Evolutionary conservation across 116 monocot genomes (phyloP).

Genomic region (Dioscorea cayenensis): DNA sequence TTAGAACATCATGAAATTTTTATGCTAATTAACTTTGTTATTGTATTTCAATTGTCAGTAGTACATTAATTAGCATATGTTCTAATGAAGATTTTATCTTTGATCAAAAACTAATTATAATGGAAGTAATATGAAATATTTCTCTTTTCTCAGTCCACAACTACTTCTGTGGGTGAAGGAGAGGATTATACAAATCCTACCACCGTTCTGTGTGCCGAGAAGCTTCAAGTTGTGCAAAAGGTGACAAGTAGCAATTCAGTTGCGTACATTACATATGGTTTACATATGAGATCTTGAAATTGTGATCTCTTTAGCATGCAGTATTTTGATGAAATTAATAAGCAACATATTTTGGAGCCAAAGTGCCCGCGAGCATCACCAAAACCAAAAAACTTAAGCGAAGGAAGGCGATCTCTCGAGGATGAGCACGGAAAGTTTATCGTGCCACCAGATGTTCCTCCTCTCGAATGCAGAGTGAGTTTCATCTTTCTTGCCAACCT

Average conservation of each 20-base stretch:
- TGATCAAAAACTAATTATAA: not conserved
- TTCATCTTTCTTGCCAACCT: not conserved
- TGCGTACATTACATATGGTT: not conserved
- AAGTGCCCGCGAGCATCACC: constrained; percentile 4
- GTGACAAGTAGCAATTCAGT: not conserved
- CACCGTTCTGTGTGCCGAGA: not conserved
- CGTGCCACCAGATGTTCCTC: constrained; percentile 1
- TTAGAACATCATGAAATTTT: too few relatives aligned
- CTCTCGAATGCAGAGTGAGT: constrained; percentile 30
- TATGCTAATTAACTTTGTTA: too few relatives aligned
- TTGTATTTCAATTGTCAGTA: too few relatives aligned
- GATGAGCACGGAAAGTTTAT: not conserved
- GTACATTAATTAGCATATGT: too few relatives aligned
- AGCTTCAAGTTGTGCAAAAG: constrained; percentile 3
- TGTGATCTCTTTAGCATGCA: not conserved
- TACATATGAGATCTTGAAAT: too few relatives aligned
- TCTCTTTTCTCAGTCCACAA: constrained; percentile 5
- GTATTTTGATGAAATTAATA: constrained; percentile 7
- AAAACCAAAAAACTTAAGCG: not conserved
- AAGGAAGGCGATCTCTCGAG: constrained; percentile 2
- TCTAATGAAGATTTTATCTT: too few relatives aligned
- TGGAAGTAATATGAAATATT: not conserved
- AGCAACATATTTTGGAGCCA: constrained; percentile 9
- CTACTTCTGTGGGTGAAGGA: constrained; percentile 8
- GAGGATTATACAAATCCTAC: constrained; percentile 10